Conservation (phyloP, 148 eudicot species). For the Silene latifolia region DNA sequence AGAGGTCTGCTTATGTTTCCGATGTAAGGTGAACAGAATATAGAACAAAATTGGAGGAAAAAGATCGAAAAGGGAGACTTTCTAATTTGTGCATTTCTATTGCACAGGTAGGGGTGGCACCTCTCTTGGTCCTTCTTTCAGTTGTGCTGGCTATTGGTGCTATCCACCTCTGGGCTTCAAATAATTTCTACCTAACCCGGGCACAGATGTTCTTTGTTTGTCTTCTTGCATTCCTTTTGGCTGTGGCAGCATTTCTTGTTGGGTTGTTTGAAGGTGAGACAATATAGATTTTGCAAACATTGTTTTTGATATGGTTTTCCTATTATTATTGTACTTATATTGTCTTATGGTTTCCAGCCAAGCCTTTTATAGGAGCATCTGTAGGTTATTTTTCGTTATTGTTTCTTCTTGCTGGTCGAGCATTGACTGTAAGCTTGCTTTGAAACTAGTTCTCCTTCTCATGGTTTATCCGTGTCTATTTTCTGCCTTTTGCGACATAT, state of each 20-base stretch:
- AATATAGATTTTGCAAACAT: constrained; percentile 12
- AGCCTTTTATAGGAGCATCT: constrained; percentile 87
- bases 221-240: constrained; percentile 90
- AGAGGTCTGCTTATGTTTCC: constrained; percentile 8
- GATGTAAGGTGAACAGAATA: background rate
- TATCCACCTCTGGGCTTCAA: constrained; percentile 94
- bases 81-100: constrained; percentile 18
- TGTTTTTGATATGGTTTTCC: constrained; percentile 4
- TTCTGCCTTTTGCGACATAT: background rate
- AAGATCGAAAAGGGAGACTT: background rate
- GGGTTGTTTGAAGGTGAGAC: constrained; percentile 84
- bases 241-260: constrained; percentile 86
- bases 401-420: constrained; percentile 93
- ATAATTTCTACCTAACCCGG: constrained; percentile 91
- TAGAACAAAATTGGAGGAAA: background rate
- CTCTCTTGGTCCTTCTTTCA: constrained; percentile 82
- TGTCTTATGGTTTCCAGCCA: constrained; percentile 42
- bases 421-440: constrained; percentile 69
- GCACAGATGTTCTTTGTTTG: constrained; percentile 87
- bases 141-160: constrained; percentile 89
- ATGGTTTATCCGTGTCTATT: background rate
- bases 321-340: constrained; percentile 8
- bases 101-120: constrained; percentile 88
- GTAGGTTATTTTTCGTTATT: constrained; percentile 96
- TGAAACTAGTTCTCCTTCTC: background rate